Evolutionary conservation across 2,329 filamentous ascomycete genomes (phyloP).

Genomic region (Aspergillus cejpii): DNA sequence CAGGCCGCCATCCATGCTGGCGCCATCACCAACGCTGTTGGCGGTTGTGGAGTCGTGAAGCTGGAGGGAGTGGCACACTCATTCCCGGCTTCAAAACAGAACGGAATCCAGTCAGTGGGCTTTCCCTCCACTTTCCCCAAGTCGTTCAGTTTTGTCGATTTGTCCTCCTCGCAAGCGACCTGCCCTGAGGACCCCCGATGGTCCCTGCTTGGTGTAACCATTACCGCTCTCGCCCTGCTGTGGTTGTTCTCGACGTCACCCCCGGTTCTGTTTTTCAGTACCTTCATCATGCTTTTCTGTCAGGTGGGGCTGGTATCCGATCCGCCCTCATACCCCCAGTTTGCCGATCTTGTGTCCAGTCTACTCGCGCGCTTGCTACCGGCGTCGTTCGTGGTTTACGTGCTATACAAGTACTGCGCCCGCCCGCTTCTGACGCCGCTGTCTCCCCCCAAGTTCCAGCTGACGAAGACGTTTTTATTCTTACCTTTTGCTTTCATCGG

Average conservation of each 20-base stretch:
- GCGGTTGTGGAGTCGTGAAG: constrained; percentile 75
- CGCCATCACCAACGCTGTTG: constrained; percentile 61
- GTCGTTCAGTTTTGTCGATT: constrained; percentile 68
- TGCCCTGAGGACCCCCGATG: constrained; percentile 73
- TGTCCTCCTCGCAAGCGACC: constrained; percentile 50
- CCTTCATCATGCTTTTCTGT: constrained; percentile 77
- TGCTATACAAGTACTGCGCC: constrained; percentile 78
- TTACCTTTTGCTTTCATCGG: constrained; percentile 87
- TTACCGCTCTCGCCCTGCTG: constrained; percentile 68
- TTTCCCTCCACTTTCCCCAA: constrained; percentile 90
- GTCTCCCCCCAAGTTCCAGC: constrained; percentile 54
- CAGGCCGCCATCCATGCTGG: constrained; percentile 78
- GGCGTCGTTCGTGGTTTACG: constrained; percentile 77
- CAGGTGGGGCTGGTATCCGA: constrained; percentile 88
- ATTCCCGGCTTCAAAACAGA: constrained; percentile 58
- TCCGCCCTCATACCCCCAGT: constrained; percentile 62
- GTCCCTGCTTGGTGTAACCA: constrained; percentile 72
- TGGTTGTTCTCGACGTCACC: constrained; percentile 77
- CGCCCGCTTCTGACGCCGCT: constrained; percentile 64
- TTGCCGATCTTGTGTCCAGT: constrained; percentile 67
- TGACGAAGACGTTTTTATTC: constrained; percentile 88
- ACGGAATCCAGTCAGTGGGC: constrained; percentile 67
- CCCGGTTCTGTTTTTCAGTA: constrained; percentile 73
- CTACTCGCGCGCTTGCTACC: constrained; percentile 78
- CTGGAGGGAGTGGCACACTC: constrained; percentile 61